Evolutionary conservation across 2,329 filamentous ascomycete species (phyloP), one percentile per base, ranked within the genome.

Genomic region (Colletotrichum tamarilloi): DNA sequence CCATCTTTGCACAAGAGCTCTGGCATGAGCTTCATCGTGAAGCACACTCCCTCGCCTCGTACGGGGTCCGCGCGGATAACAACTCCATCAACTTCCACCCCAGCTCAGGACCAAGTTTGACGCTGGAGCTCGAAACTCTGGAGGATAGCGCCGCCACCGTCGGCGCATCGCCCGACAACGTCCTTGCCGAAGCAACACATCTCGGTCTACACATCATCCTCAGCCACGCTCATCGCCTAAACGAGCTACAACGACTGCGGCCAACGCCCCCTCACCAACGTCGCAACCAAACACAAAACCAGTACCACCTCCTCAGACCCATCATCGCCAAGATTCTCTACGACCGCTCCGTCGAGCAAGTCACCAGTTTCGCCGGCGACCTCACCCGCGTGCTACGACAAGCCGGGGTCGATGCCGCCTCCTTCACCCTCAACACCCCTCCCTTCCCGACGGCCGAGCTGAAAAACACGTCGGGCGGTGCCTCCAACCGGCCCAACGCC

Each of bases 21-120:
- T 98, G 95, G 88, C 92, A 97, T 77, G 97, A 99, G 82, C 87
- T 98, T 73, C 92, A 92, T 65, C 89, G 94, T 22, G 97, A 99
- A 82, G 92, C 93, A 0, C 92, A 95, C 19, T 88, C 88, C 0
- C 85, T 98, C 26, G 87, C 92, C 3, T 91, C 92, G 12, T 92
- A 94, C 73, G 90, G 92, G 11, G 92, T 98, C 14, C 88, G 88
- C 30, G 88, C 92, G 16, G 87, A 90, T 46, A 90, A 88, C 16
- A 84, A 89, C 30, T 83, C 86, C 3, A 86, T 95, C 55, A 85
- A 86, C 11, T 90, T 91, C 77, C 84, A 87, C 3, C 80, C 90
- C 1, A 85, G 87, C n/a, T 78, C 85, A 1, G 81, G 85, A 4
- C 86, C 87, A n/a, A 87, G 88, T 26, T 84, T 96, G 16, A 83